These are phyloP conservation scores for Scolecobasidium constrictum DNA, from an alignment of 2,329 filamentous ascomycete genomes.

Conservation along the genomic window DNA sequence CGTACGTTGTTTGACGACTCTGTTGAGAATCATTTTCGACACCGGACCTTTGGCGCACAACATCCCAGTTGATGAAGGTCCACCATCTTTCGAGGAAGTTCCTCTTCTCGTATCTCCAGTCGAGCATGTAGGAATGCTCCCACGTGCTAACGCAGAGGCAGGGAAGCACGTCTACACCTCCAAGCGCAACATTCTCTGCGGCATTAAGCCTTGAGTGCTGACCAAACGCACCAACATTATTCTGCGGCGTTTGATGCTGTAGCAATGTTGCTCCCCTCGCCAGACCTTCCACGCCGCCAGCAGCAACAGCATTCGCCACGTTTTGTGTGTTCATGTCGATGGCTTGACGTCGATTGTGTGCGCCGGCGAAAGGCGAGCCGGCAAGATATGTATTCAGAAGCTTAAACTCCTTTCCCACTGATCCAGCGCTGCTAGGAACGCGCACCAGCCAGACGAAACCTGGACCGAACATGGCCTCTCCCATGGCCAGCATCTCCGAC, in stretches of 20 bases:
- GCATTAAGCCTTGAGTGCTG: slow-evolving; percentile 15
- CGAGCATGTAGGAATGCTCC: slow-evolving; percentile 85
- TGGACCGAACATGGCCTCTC: slow-evolving; percentile 86
- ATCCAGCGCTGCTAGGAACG: slow-evolving; percentile 29
- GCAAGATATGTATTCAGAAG: slow-evolving; percentile 86
- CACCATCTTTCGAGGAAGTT: slow-evolving; percentile 75
- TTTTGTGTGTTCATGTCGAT: slow-evolving; percentile 58
- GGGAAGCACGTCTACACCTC: slow-evolving; percentile 59
- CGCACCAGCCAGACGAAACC: slow-evolving; percentile 91
- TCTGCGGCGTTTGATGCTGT: slow-evolving; percentile 15
- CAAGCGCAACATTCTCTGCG: slow-evolving; percentile 42
- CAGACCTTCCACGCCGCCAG: slow-evolving; percentile 16
- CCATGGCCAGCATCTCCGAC: slow-evolving; percentile 68
- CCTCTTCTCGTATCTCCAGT: slow-evolving; percentile 68
- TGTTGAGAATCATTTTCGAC: background rate
- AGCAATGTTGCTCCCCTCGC: background rate
- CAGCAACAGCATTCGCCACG: slow-evolving; percentile 3
- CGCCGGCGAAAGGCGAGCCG: slow-evolving; percentile 75
- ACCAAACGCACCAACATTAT: slow-evolving; percentile 31
- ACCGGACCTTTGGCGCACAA: background rate
- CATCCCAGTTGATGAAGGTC: slow-evolving; percentile 69
- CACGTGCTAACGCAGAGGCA: slow-evolving; percentile 90
- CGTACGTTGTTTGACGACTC: too few relatives aligned
- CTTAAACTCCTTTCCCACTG: slow-evolving; percentile 30
- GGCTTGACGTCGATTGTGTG: slow-evolving; percentile 64